Evolutionary conservation across 1,284 basidiomycete species (phyloP), one percentile per base, ranked within the genome.

Genomic region (Xerocomus nothofagi): DNA sequence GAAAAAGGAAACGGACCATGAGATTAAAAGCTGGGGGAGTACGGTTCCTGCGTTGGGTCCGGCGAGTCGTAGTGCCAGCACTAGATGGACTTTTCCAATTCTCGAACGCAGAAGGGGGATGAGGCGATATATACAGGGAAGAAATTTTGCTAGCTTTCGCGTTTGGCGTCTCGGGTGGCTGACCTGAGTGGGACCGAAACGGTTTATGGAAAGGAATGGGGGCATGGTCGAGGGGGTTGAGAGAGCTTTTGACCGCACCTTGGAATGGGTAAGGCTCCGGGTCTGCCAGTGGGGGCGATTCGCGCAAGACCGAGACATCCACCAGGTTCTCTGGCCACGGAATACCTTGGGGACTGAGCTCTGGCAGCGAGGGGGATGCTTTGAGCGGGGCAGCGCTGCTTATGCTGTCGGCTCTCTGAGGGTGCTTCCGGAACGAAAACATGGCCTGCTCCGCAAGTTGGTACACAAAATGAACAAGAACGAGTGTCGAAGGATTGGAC

Each of bases 311-410:
- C 20, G 76, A 72, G 51, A 84, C 73, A 61, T 91, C 85, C 41
- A 91, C 82, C 33, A 91, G 78, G 65, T 82, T 77, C 69, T 84
- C 83, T 23, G 88, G 88, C 88, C 88, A 91, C 50, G 85, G 82
- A 40, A 90, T 85, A 30, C 82, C 84, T 59, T 82, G 81, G 36
- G 82, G 76, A 38, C 74, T 76, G 59, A 91, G 78, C 61, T 87
- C 80, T 45, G 88, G 88, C 34, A 91, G 77, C 32, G 88, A 90
- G 11, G 88, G 86, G 27, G 86, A 87, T 18, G 80, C 73, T 48
- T 69, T 67, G 15, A 71, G 40, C 24, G 58, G 78, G 63, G 29
- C 75, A 65, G 32, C 76, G 49, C 65, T 67, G 62, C 49, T 71
- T 56, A 55, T 73, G 74, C 57, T 75, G 59, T 39, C 63, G 46